Conservation (phyloP, 352 stramenopile genomes). For the Lagenidium giganteum region DNA sequence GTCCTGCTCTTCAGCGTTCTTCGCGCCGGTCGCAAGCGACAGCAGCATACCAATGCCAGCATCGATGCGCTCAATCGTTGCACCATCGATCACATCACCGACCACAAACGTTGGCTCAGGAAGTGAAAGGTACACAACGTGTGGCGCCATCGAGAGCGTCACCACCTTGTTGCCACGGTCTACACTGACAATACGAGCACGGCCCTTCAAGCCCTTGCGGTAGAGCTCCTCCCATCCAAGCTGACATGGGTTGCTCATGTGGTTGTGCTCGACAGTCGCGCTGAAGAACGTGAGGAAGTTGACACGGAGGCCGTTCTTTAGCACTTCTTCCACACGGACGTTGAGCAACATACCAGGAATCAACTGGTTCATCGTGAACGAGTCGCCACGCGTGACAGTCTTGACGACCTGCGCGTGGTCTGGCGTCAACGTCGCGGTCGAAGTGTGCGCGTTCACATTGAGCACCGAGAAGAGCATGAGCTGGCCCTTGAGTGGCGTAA, state of each 20-base stretch:
- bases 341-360: constrained; percentile 91
- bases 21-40: constrained; percentile 36
- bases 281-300: constrained; percentile 89
- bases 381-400: constrained; percentile 72
- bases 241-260: constrained; percentile 83
- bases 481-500: constrained; percentile 45
- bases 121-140: constrained; percentile 78
- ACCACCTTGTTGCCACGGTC: constrained; percentile 70
- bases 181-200: constrained; percentile 81
- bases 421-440: constrained; percentile 61
- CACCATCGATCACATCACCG: constrained; percentile 70
- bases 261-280: constrained; percentile 84
- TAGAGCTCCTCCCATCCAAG: constrained; percentile 71
- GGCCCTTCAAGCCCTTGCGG: constrained; percentile 79
- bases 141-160: constrained; percentile 81
- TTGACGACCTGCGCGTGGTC: constrained; percentile 66
- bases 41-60: constrained; percentile 82
- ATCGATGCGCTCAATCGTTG: constrained; percentile 79
- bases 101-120: constrained; percentile 46
- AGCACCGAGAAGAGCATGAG: constrained; percentile 64
- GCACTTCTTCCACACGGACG: constrained; percentile 87
- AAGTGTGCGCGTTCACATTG: constrained; percentile 75
- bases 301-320: constrained; percentile 80
- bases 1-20: constrained; percentile 28
- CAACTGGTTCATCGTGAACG: constrained; percentile 86